These are phyloP conservation scores for Paramecium primaurelia DNA, from an alignment of 73 alveolate genomes.

Conservation along the genomic window DNA sequence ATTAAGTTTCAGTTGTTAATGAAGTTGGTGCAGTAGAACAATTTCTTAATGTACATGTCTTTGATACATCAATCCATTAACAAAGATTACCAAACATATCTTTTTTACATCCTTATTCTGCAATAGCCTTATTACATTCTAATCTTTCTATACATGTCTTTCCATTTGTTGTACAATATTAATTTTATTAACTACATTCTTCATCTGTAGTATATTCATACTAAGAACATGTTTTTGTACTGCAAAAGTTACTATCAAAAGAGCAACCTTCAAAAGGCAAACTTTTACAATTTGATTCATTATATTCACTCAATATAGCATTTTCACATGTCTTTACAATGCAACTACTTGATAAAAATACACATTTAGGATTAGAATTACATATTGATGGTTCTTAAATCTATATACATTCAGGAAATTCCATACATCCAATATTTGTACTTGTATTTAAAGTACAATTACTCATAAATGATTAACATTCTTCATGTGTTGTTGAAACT, in stretches of 20 bases:
- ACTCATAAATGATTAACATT: not conserved
- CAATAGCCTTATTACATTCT: not conserved
- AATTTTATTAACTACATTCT: not conserved
- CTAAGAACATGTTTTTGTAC: not conserved
- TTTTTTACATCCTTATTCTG: not conserved
- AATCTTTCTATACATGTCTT: not conserved
- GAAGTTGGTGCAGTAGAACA: slow-evolving; percentile 11
- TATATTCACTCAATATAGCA: not conserved
- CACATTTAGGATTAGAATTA: not conserved
- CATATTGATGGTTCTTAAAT: not conserved
- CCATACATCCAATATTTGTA: not conserved
- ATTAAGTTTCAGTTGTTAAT: not conserved
- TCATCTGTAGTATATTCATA: not conserved
- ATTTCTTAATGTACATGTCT: not conserved
- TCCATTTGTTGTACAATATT: not conserved
- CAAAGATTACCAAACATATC: not conserved
- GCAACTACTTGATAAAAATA: not conserved
- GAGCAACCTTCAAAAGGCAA: not conserved
- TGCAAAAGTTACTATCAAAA: not conserved
- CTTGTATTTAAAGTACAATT: not conserved
- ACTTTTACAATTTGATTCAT: not conserved
- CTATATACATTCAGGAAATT: not conserved
- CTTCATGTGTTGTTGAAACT: not conserved
- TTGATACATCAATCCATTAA: not conserved
- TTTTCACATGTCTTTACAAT: not conserved